A percentile compares a stretch with the other conserved stretches of the same genome.
phyloP scores from a whole-genome alignment of 345 rosid genomes.

The Eucalyptus cladocalyx region DNA sequence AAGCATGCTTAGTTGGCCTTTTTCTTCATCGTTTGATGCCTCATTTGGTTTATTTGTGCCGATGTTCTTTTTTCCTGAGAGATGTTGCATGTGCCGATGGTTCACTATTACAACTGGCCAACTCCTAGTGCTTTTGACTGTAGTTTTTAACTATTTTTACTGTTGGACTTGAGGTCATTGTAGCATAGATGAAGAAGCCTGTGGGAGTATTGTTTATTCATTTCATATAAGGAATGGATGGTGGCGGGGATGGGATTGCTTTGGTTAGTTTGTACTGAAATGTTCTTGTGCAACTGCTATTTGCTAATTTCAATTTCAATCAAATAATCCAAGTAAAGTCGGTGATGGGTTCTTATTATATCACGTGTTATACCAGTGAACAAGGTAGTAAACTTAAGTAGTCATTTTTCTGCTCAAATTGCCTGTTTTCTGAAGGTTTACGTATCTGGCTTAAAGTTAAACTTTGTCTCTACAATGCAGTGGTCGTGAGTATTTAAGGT shows the following conservation, averaged over 20 bases:
- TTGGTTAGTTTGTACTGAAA: neutral
- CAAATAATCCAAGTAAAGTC: neutral
- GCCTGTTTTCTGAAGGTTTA: neutral
- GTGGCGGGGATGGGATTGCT: neutral
- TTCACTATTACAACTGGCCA: neutral
- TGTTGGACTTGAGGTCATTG: neutral
- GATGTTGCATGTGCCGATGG: neutral
- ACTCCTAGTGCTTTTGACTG: neutral
- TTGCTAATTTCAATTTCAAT: neutral
- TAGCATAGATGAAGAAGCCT: neutral
- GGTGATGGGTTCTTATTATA: neutral
- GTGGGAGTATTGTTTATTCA: neutral
- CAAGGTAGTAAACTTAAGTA: neutral
- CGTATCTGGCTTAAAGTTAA: neutral
- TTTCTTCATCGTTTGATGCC: neutral
- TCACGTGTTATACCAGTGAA: neutral
- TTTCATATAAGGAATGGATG: neutral
- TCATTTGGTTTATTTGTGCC: neutral
- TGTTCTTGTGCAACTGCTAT: neutral
- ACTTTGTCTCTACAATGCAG: neutral
- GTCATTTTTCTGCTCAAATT: neutral
- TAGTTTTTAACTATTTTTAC: neutral
- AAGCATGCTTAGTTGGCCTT: neutral
- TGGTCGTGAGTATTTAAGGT: neutral
- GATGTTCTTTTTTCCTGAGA: neutral